Conservation (phyloP, 208 protist species). For the Angomonas ambiguus region DNA sequence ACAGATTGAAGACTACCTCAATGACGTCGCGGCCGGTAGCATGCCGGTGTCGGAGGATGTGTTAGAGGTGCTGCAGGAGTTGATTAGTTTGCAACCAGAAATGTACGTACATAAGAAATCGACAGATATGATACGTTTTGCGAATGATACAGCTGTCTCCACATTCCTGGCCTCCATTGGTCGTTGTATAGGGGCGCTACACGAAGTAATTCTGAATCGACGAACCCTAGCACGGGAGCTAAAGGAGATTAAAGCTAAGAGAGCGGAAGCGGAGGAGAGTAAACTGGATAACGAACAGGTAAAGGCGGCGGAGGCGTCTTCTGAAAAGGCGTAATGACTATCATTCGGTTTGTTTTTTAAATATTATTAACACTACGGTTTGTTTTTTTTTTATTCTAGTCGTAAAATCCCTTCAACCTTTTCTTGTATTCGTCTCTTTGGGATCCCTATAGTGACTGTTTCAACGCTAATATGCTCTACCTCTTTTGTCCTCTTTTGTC, state of each 20-base stretch:
- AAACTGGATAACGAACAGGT: conserved; percentile 57
- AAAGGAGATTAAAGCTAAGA: conserved; percentile 49
- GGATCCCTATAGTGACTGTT: too few relatives aligned
- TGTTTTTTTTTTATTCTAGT: conserved; percentile 6
- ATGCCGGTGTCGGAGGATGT: conserved; percentile 86
- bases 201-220: conserved; percentile 84
- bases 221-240: conserved; percentile 75
- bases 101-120: conserved; percentile 80
- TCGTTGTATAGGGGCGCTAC: conserved; percentile 73
- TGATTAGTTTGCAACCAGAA: conserved; percentile 83
- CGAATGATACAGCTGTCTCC: conserved; percentile 80
- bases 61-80: conserved; percentile 82
- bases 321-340: not conserved
- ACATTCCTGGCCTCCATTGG: conserved; percentile 82
- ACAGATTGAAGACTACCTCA: conserved; percentile 91
- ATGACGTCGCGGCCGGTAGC: conserved; percentile 61
- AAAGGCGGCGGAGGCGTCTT: conserved; percentile 45
- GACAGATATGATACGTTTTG: conserved; percentile 82
- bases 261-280: conserved; percentile 49
- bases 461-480: not conserved
- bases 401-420: not conserved
- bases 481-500: not conserved
- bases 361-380: not conserved
- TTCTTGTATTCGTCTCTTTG: not conserved
- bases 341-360: conserved; percentile 1